Base-by-base conservation (phyloP, 441 rosid species). In the Croton laevigatus region DNA sequence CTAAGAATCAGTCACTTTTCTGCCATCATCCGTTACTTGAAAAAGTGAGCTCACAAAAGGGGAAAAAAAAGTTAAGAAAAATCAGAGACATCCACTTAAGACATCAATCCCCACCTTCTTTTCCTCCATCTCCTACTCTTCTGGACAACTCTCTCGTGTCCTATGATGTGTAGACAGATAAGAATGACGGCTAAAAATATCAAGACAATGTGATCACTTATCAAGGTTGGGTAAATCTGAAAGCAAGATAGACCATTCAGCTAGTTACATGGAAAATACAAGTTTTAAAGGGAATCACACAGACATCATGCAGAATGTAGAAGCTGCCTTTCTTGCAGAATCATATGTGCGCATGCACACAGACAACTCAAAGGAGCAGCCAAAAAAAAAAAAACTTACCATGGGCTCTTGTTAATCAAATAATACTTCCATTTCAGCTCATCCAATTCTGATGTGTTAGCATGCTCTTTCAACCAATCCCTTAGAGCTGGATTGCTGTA, bases 341-440 rank as follows among this genome's bases (percentile, higher is more conserved):
- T n/a, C 57, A 52, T 51, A 8, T 17, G 8, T 52, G 55, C 20
- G 6, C 55, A 52, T 9, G 19, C 53, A 36, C 27, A 46, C 19
- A 66, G 27, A 52, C 23, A 60, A 65, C 55, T 52, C 55, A 52
- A 80, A 27, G 44, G 60, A 16, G 44, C 65, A 55, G 27, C 8
- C 44, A 54, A 19, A 4, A 27, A 23, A 58, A 73, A 63, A 27
- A 27, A 27, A 27, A 76, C 81, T 80, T 73, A 88, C 99, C 99
- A 91, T 71, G 99, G 99, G 73, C 96, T 81, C 84, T 89, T 91
- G 73, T 95, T 92, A 77, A 95, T 91, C 72, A 72, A 62, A 86
- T 87, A 95, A 78, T 88, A 92, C 66, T 73, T 70, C 97, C 94
- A 92, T 73, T 95, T 95, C 45, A 88, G 68, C 68, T 82, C 80